phyloP scores from a whole-genome alignment of 2,329 filamentous ascomycete genomes.

The Periconia macrospinosa region DNA sequence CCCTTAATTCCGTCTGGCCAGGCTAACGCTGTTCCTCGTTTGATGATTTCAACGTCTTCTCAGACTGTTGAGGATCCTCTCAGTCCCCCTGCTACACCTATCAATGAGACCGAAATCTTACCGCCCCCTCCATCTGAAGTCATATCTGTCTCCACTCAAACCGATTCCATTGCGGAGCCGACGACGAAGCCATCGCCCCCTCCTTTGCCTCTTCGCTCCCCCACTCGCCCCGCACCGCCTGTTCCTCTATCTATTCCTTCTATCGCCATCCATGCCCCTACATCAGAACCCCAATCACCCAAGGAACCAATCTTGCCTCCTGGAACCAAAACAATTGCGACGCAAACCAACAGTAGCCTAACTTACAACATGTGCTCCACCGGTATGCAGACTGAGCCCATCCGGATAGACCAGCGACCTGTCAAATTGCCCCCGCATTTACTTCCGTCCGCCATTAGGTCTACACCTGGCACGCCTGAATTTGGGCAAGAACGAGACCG shows the following conservation, averaged over 20 bases:
- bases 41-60: slow-evolving; percentile 67
- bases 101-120: slow-evolving; percentile 47
- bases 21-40: slow-evolving; percentile 15
- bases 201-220: slow-evolving; percentile 18
- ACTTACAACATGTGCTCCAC: slow-evolving; percentile 54
- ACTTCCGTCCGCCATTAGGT: slow-evolving; percentile 74
- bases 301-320: slow-evolving; percentile 77
- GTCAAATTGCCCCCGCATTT: slow-evolving; percentile 76
- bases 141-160: slow-evolving; percentile 65
- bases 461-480: slow-evolving; percentile 49
- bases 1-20: slow-evolving; percentile 13
- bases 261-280: slow-evolving; percentile 89
- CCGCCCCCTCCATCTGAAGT: slow-evolving; percentile 47
- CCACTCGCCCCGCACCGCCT: slow-evolving; percentile 38
- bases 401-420: slow-evolving; percentile 77
- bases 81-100: slow-evolving; percentile 68
- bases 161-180: slow-evolving; percentile 38
- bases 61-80: slow-evolving; percentile 65
- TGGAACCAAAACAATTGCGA: slow-evolving; percentile 76
- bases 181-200: slow-evolving; percentile 30
- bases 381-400: slow-evolving; percentile 86
- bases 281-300: slow-evolving; percentile 76
- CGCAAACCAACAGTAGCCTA: slow-evolving; percentile 68
- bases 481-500: slow-evolving; percentile 11
- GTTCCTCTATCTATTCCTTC: slow-evolving; percentile 66